Percentiles rank a stretch among this genome's conserved stretches.
Evolutionary conservation across 1,284 basidiomycete genomes (phyloP).

Genomic region (Cryptococcus deneoformans): DNA sequence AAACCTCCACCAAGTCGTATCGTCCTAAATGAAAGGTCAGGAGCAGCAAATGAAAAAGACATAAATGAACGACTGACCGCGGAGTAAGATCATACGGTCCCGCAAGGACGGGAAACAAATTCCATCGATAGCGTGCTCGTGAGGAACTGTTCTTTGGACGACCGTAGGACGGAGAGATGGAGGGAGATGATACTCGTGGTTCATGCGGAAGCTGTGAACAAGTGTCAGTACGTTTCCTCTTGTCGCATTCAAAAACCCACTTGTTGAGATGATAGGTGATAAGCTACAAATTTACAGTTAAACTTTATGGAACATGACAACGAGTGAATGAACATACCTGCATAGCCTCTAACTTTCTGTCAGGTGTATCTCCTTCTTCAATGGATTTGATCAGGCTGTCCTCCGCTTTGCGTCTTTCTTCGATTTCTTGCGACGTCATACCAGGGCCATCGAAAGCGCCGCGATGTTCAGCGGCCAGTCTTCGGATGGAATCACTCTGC

Average conservation of each 20-base stretch:
- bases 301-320: not conserved
- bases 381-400: slow-evolving; percentile 30
- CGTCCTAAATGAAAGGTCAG: slow-evolving; percentile 19
- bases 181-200: slow-evolving; percentile 76
- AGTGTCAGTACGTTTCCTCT: slow-evolving; percentile 7
- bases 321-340: slow-evolving; percentile 19
- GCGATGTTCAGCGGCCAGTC: not conserved
- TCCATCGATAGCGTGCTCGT: slow-evolving; percentile 85
- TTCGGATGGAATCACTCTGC: not conserved
- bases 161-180: slow-evolving; percentile 78
- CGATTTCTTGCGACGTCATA: slow-evolving; percentile 30
- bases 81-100: slow-evolving; percentile 80
- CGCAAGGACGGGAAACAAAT: slow-evolving; percentile 81
- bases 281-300: slow-evolving; percentile 15
- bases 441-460: slow-evolving; percentile 7
- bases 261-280: slow-evolving; percentile 81
- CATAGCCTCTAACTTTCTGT: slow-evolving; percentile 36
- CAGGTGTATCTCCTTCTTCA: slow-evolving; percentile 22
- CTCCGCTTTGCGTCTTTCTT: slow-evolving; percentile 27
- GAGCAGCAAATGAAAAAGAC: too few relatives aligned
- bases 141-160: slow-evolving; percentile 80
- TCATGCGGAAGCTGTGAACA: slow-evolving; percentile 43
- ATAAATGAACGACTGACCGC: slow-evolving; percentile 66
- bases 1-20: slow-evolving; percentile 38
- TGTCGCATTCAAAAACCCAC: slow-evolving; percentile 22